Conservation (phyloP, 192 early-diverging fungal genomes). For the Radiomyces spectabilis region DNA sequence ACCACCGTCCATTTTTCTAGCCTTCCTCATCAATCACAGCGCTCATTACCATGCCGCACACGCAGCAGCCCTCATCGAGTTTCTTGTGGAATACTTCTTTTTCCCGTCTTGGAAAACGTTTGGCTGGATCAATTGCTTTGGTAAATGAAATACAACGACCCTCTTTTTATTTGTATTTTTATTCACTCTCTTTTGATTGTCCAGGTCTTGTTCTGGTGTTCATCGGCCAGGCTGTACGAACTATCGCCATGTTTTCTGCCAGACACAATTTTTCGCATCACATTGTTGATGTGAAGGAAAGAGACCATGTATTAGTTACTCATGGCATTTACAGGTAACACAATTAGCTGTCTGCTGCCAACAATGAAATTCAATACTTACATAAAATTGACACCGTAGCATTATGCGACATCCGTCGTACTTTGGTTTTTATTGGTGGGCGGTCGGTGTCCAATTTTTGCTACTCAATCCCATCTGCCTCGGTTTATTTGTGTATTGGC, state of each 20-base stretch:
- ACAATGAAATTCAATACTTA: constrained; percentile 8
- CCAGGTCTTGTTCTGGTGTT: constrained; percentile 56
- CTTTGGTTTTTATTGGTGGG: constrained; percentile 94
- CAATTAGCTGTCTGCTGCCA: not conserved
- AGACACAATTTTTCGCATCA: constrained; percentile 83
- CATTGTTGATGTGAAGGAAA: constrained; percentile 61
- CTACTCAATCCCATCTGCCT: constrained; percentile 74
- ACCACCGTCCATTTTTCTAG: constrained; percentile 31
- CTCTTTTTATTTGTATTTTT: not conserved
- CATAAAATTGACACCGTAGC: constrained; percentile 25
- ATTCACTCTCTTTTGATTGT: not conserved
- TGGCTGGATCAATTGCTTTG: constrained; percentile 33
- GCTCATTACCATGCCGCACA: constrained; percentile 65
- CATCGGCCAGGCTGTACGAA: constrained; percentile 68
- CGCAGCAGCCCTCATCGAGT: constrained; percentile 59
- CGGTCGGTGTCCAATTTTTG: constrained; percentile 65
- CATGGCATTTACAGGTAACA: constrained; percentile 78
- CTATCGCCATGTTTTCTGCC: constrained; percentile 87
- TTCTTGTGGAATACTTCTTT: constrained; percentile 54
- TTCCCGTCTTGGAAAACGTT: constrained; percentile 50
- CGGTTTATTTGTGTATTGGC: constrained; percentile 51
- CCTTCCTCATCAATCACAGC: constrained; percentile 70
- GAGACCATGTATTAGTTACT: constrained; percentile 73
- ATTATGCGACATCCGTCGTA: constrained; percentile 90
- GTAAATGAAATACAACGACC: constrained; percentile 1